phyloP scores from a whole-genome alignment of 306 rosid genomes.

The Clitoria ternatea region DNA sequence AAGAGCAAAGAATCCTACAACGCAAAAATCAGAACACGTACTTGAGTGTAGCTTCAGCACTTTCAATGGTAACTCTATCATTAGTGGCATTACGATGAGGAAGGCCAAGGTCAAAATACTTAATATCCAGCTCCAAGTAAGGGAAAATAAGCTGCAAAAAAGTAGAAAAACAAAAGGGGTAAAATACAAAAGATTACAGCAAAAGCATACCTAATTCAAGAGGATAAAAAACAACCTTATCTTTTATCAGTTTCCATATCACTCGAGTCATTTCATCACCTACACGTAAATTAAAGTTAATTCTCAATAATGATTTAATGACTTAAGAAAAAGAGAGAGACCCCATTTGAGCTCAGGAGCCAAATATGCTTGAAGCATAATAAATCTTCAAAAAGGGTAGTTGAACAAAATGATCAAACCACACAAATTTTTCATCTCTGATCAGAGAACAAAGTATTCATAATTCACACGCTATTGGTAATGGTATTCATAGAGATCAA shows the following conservation, averaged over 20 bases:
- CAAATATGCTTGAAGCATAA: not conserved
- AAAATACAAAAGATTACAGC: not conserved
- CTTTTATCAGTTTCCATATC: slow-evolving; percentile 49
- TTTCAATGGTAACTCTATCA: slow-evolving; percentile 54
- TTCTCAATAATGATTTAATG: not conserved
- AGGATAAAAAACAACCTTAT: slow-evolving; percentile 37
- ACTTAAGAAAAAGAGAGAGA: not conserved
- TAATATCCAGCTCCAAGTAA: slow-evolving; percentile 42
- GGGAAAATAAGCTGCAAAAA: slow-evolving; percentile 46
- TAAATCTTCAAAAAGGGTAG: slow-evolving; percentile 4
- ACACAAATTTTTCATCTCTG: slow-evolving; percentile 1
- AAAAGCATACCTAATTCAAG: not conserved
- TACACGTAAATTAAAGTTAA: slow-evolving; percentile 14
- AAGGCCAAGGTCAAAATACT: slow-evolving; percentile 56
- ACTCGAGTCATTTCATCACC: slow-evolving; percentile 60
- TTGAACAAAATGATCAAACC: not conserved
- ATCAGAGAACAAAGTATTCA: not conserved
- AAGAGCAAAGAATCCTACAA: not conserved
- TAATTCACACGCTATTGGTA: not conserved
- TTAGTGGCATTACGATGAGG: slow-evolving; percentile 50
- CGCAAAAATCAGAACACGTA: slow-evolving; percentile 19
- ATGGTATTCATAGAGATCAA: not conserved
- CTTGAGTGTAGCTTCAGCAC: slow-evolving; percentile 59
- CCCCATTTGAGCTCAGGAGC: not conserved
- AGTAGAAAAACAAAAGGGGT: not conserved